Evolutionary conservation across 768 basidiomycete genomes (phyloP), one percentile per base, ranked within the genome.

Genomic region (Russula brevipes): DNA sequence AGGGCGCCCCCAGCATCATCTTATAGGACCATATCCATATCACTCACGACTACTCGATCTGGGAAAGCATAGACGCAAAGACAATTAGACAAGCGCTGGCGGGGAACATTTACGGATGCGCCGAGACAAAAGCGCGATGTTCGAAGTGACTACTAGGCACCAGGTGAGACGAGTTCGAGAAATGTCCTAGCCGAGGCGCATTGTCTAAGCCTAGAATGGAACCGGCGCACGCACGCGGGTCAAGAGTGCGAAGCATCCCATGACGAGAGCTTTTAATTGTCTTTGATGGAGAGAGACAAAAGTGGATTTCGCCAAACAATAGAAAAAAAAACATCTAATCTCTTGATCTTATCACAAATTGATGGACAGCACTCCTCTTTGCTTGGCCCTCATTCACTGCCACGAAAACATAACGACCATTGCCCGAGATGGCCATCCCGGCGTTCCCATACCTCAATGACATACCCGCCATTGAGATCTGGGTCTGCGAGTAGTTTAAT

Each of bases 321-420:
- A 30, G 19, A 19, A 53, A 19, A 54, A 46, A 46, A 54, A 49
- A 9, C 38, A 38, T 54, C 55, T 56, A 16, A 60, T 60, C 51
- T 36, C 30, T 2, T 30, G 87, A 44, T 56, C 54, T 56, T 35
- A 44, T 55, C 36, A n/a, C 12, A 5, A 19, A 1, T 24, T 24
- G 24, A 24, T 24, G 24, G 24, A 24, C 24, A 24, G 24, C 24
- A 24, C 24, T 24, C 24, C 24, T 24, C 24, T 24, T 24, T 24
- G 24, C 24, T 24, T 24, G 24, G 24, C 24, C n/a, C n/a, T 45
- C 38, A 39, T 7, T 39, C 38, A 39, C 38, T 11, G 38, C 38
- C 38, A 39, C 11, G 24, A 24, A 1, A 24, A 24, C 24, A 24
- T 24, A 1, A 24, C 24, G n/a, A 24, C 24, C 24, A 24, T 24